These are phyloP conservation scores for Yarrowia sp. DNA, from an alignment of 805 yeast species.

Conservation along the genomic window DNA sequence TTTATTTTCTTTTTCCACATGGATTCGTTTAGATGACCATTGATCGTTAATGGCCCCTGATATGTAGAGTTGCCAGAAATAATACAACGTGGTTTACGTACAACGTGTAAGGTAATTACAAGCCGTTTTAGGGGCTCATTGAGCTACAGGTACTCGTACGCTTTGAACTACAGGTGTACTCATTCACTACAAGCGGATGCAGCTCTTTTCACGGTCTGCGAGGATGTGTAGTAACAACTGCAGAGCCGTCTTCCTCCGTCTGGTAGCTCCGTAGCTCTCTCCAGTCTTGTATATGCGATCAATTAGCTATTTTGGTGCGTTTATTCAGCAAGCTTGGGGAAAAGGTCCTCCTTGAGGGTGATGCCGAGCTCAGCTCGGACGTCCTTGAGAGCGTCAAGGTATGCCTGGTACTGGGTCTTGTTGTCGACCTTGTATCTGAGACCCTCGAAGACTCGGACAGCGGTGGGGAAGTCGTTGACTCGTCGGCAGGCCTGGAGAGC, in stretches of 20 bases:
- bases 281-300: conserved; percentile 24
- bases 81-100: too few species aligned
- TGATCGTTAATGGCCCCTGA: background rate
- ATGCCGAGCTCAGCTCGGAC: conserved; percentile 89
- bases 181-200: too few species aligned
- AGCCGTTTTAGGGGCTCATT: too few species aligned
- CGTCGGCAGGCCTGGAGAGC: conserved; percentile 98
- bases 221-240: too few species aligned
- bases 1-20: background rate
- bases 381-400: conserved; percentile 89
- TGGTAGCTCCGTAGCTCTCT: too few species aligned
- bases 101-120: too few species aligned
- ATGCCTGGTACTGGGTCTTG: conserved; percentile 90
- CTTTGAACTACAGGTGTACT: too few species aligned
- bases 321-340: conserved; percentile 34
- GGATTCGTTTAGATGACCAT: background rate
- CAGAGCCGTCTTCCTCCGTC: too few species aligned
- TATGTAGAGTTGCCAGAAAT: background rate
- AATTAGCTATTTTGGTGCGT: conserved; percentile 23
- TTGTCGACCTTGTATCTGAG: conserved; percentile 94
- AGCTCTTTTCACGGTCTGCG: too few species aligned
- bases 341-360: conserved; percentile 87
- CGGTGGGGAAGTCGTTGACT: conserved; percentile 98
- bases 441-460: conserved; percentile 95
- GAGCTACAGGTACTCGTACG: too few species aligned